Base-by-base conservation (phyloP, 768 basidiomycete species). In the Lactarius deliciosus region DNA sequence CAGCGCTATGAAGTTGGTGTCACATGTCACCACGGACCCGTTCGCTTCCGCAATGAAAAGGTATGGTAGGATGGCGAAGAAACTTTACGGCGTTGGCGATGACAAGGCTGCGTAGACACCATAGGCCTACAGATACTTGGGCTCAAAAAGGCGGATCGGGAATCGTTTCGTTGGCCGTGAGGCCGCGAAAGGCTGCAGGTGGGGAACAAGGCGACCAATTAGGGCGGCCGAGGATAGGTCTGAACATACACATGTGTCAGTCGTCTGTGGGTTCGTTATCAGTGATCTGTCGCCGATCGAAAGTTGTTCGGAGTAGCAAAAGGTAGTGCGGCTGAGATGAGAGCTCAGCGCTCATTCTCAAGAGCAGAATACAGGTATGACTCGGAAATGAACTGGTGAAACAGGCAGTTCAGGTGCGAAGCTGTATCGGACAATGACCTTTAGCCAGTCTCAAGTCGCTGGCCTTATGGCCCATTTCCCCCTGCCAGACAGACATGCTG, bases 61-160 rank as follows among this genome's bases (percentile, higher is more conserved):
- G 22, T 11, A 53, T 53, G 15, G 50, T 53, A 53, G 50, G 50
- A 53, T 53, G 50, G 50, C n/a, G n/a, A n/a, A n/a, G n/a, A n/a
- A n/a, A n/a, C n/a, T n/a, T n/a, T n/a, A n/a, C n/a, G n/a, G n/a
- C 6, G 16, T 41, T 16, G 40, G 40, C 40, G 40, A 41, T 41
- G 40, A 41, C 40, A 0, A 41, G 40, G 40, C 47, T 50, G 50
- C 2, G 22, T 13, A 53, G 22, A 15, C 13, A 4, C 22, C 5
- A 11, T 50, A 10, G 9, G 4, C 11, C n/a, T 13, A n/a, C 43
- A 8, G 50, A 53, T 25, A 53, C 50, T 0, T 15, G 6, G 50
- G 22, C 47, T 43, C 3, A 3, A 45, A n/a, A 15, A 5, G 50
- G 22, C n/a, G 11, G 25, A 22, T 13, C 5, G 11, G 5, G 0